Base-by-base conservation (phyloP, 352 stramenopile genomes). In the Phytophthora litchii region DNA sequence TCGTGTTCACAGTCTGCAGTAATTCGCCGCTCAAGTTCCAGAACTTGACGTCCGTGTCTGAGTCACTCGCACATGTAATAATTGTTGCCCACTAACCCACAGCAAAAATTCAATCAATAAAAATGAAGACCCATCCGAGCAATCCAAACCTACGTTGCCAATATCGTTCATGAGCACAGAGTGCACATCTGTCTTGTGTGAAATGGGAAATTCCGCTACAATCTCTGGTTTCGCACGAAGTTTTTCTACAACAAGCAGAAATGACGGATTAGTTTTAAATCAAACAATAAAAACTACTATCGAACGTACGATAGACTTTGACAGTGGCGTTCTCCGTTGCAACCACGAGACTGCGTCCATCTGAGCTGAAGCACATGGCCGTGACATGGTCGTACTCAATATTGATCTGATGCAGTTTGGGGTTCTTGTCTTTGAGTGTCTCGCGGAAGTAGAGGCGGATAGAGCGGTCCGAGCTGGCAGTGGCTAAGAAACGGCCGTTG, bases 161-260 rank as follows among this genome's bases (percentile, higher is more conserved):
- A 92, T 76, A 59, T 94, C 82, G 52, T 90, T 92, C 82, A 94
- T 90, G 31, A 91, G 68, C 43, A 94, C 76, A 27, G 82, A 92
- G 59, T 89, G 82, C 16, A 92, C 77, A 43, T 92, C 78, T 19
- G 78, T 83, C 68, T 90, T 91, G 70, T 94, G 84, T 16, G 69
- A 54, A 20, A 80, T 61, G 2, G 68, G 64, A 41, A 94, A 91
- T 29, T 89, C 81, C 3, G 59, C 70, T 27, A 86, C 67, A 8
- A 91, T 64, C 61, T 94, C 78, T 3, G 84, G 82, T 42, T 92
- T 94, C 25, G 72, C 48, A 42, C 84, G 83, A 25, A 92, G 68
- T 53, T 94, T 94, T 54, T 92, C 83, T 92, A 53, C n/a, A 37
- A 37, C 14, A 51, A 31, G 12, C 4, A 52, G 10, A 17, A 62